phyloP scores from a whole-genome alignment of 2,329 filamentous ascomycete species.

The Myriosclerotinia duriaeana region DNA sequence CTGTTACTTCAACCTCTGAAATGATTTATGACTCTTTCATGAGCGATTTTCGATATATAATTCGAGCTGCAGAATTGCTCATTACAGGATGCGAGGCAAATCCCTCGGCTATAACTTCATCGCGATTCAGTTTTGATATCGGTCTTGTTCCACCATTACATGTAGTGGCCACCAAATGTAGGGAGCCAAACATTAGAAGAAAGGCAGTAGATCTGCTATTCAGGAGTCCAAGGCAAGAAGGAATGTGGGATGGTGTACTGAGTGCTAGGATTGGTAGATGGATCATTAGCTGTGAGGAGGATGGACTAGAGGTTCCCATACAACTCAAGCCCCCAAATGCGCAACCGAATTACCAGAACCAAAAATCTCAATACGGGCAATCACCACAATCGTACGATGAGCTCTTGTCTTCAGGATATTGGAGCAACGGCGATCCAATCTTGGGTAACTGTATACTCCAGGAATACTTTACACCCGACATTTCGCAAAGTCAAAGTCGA shows the following conservation, averaged over 20 bases:
- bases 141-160: conserved; percentile 66
- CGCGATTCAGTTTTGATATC: conserved; percentile 61
- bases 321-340: neutral
- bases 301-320: conserved; percentile 30
- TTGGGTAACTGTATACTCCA: neutral
- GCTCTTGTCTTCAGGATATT: neutral
- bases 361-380: neutral
- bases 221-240: conserved; percentile 60
- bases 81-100: conserved; percentile 23
- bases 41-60: conserved; percentile 34
- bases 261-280: conserved; percentile 35
- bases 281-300: conserved; percentile 36
- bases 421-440: neutral
- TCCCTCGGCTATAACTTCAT: conserved; percentile 35
- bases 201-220: conserved; percentile 61
- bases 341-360: neutral
- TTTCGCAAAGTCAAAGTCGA: conserved; percentile 6
- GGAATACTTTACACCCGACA: conserved; percentile 6
- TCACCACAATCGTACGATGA: neutral
- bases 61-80: conserved; percentile 29
- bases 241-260: conserved; percentile 59
- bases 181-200: conserved; percentile 55
- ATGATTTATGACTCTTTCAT: conserved; percentile 36
- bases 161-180: conserved; percentile 65
- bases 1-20: conserved; percentile 31